Evolutionary conservation across 805 yeast species (phyloP), one percentile per base, ranked within the genome.

Genomic region (Metschnikowia bowlesiae): DNA sequence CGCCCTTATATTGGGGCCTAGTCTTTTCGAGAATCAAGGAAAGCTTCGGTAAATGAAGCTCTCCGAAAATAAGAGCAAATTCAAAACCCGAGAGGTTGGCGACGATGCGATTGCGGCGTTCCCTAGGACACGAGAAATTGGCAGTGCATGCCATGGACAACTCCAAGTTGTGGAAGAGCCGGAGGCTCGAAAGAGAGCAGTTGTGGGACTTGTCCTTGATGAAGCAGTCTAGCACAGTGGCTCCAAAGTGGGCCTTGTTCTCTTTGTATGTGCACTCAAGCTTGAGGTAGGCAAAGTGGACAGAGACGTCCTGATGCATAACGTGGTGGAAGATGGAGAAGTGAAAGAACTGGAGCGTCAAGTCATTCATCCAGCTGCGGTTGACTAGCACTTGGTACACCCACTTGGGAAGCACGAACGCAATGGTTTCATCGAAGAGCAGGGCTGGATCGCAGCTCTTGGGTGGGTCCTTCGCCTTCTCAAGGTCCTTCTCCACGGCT

Each of bases 91-190:
- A 34, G 13, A 57, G 39, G 16, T 26, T 29, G 18, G 49, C 34
- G 5, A 37, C 30, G 35, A 49, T 33, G 2, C 31, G 10, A 8
- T 34, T 34, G n/a, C 34, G 11, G 30, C 29, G 29, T 8, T 46
- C 34, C 8, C 18, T 28, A 1, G 51, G 48, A 16, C 55, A 55
- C 30, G 51, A 32, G 29, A 52, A 47, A 11, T 36, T 34, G 22
- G 46, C 18, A 14, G 45, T 48, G 39, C 53, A 47, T n/a, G 36
- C 32, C 38, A 52, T 33, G 10, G 46, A 37, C 30, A 53, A 4
- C 48, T 58, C 61, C 29, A 52, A 40, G 32, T 51, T 56, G 39
- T 53, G 59, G 38, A 58, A 51, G 28, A 54, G 44, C 8, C 51
- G 39, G 36, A 47, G 16, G 7, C 53, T 52, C 1, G 49, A 45